Evolutionary conservation across 345 rosid genomes (phyloP), one percentile per base, ranked within the genome.

Genomic region (Citrus reticulata): DNA sequence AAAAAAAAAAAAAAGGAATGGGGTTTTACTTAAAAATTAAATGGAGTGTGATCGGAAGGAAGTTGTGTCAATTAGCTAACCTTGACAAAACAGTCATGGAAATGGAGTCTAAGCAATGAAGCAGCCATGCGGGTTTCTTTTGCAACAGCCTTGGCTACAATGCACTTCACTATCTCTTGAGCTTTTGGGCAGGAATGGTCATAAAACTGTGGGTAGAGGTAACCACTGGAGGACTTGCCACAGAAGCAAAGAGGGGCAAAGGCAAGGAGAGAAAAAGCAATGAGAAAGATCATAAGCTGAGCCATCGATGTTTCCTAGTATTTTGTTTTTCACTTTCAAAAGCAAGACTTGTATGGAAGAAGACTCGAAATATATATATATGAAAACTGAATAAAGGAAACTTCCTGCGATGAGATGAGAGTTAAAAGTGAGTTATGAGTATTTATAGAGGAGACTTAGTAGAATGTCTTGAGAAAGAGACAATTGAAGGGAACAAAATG

Each of bases 31-130:
- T 17, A 37, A 57, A 60, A 51, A 76, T 22, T 27, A 40, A 62
- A 51, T 54, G 35, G 58, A 54, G 37, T 51, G 10, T 7, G 7
- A 9, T 76, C 20, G 73, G 16, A 22, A 20, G 27, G n/a, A 30
- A 40, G 46, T 24, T 13, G 42, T 64, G 4, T 35, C 32, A 80
- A 82, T 25, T 34, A 20, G 25, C 49, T 77, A 61, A 94, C 97
- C 88, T 90, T 86, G 83, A 92, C 98, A 76, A 95, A 95, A 71
- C 98, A 93, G 84, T 93, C 98, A 66, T 91, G 98, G 86, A 95
- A 95, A 78, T 88, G 93, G 72, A 93, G 90, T 85, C 98, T 87
- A 39, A 95, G 65, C 68, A 95, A 77, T 30, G 95, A 93, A 84
- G 98, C 98, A 79, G 88, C 98, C 95, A 91, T 93, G 25, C 98